These are phyloP conservation scores for Aspergillus piperis DNA, from an alignment of 2,329 filamentous ascomycete genomes.

Conservation along the genomic window DNA sequence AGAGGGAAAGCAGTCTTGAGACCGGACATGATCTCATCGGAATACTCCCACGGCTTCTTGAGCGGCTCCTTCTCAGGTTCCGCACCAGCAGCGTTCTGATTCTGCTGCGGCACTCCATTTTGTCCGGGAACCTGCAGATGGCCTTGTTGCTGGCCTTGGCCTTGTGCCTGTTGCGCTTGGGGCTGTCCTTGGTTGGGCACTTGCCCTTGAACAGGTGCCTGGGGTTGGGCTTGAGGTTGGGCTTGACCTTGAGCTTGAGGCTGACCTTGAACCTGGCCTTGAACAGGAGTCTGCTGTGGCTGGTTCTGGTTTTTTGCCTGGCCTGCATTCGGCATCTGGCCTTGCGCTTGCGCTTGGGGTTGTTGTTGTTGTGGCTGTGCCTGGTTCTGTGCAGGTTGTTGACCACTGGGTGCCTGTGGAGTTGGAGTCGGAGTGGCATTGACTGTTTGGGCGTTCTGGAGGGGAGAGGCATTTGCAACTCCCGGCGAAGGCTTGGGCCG, in stretches of 20 bases:
- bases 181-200: conserved; percentile 25
- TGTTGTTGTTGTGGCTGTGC: conserved; percentile 19
- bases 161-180: conserved; percentile 26
- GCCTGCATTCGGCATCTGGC: conserved; percentile 17
- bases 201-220: conserved; percentile 22
- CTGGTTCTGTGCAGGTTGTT: conserved; percentile 28
- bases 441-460: conserved; percentile 52
- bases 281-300: conserved; percentile 11
- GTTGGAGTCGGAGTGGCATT: conserved; percentile 41
- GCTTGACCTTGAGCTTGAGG: conserved; percentile 4
- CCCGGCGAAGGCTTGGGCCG: conserved; percentile 43
- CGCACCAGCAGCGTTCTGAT: conserved; percentile 20
- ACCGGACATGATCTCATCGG: conserved; percentile 91
- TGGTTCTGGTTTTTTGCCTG: conserved; percentile 14
- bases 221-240: conserved; percentile 9
- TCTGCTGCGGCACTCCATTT: conserved; percentile 27
- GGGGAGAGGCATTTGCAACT: conserved; percentile 44
- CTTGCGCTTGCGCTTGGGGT: conserved; percentile 17
- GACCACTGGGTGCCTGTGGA: conserved; percentile 27
- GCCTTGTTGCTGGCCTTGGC: conserved; percentile 29
- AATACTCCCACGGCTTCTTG: conserved; percentile 92
- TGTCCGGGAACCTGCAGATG: conserved; percentile 35
- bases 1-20: conserved; percentile 97
- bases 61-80: conserved; percentile 48
- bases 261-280: conserved; percentile 13